Evolutionary conservation across 1,284 basidiomycete genomes (phyloP), one percentile per base, ranked within the genome.

Genomic region (Porodaedalea pini): DNA sequence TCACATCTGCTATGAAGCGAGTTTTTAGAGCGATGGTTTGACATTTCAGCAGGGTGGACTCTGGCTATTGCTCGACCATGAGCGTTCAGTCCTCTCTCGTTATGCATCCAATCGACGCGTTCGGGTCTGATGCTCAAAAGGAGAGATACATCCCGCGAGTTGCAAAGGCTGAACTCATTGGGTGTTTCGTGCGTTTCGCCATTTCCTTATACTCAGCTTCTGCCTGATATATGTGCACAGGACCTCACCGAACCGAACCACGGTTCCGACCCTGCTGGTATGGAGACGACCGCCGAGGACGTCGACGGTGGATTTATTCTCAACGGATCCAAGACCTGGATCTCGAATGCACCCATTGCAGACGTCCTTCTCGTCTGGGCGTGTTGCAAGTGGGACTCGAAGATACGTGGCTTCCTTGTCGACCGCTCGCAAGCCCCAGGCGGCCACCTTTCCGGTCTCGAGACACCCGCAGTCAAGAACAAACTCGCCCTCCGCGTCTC

Each of bases 31-130:
- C 10, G 23, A 34, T 6, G 19, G 11, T 47, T 32, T 54, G 50
- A 7, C 44, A 39, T 60, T 31, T 45, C 17, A 51, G 7, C 62
- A 92, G 92, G 54, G 86, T 99, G 39, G 96, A 99, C 71, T 97
- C 94, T 1, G 96, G 96, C 2, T 98, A 97, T 70, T 86, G 95
- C 34, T 94, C 91, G 4, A 95, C 88, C n/a, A 89, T 95, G 69
- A 95, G 92, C 27, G 96, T 99, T 1, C 96, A 99, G 71, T 94
- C 90, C 0, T 96, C 93, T 4, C 80, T 99, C 32, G 93, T 96
- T n/a, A 99, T 99, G 95, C 92, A 96, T 68, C 94, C 96, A 2
- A 98, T 98, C 69, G 78, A 93, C 71, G 90, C 90, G 66, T 98
- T 96, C 70, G 95, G 96, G 1, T 85, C 85, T 0, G 87, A 94